Base-by-base conservation (phyloP, 345 rosid genomes). In the Citrus inodora region DNA sequence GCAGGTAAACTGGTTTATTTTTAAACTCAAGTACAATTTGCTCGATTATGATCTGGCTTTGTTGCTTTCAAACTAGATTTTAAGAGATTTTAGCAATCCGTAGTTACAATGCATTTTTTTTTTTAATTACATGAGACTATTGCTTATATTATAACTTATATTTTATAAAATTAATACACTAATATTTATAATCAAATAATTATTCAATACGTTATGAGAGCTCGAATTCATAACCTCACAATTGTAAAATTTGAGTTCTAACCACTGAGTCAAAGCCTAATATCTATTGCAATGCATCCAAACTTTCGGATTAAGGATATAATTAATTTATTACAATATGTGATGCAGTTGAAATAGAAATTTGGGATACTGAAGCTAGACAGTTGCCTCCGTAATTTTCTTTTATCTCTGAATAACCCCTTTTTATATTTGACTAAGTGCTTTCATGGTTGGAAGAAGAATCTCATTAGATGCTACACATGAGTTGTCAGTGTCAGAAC, bases 1-100 rank as follows among this genome's bases (percentile, higher is more conserved):
- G 89, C 87, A 86, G 91, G 89, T 88, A 80, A 79, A 69, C 77
- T 71, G 56, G 85, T 70, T 77, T 80, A 53, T 71, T 76, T 76
- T 67, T 63, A 46, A 46, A 11, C 0, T 53, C 19, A 82, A 78
- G 76, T 64, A 74, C 79, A 82, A 65, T n/a, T 70, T 70, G 73
- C 56, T 64, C 62, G 32, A 17, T 70, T 25, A 42, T 38, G 32
- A 35, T 13, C 25, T 38, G 27, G 58, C 77, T 64, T 64, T 28
- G 35, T 68, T 55, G 32, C 53, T 68, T 69, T 59, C 65, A 33
- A 66, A 76, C 25, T 32, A n/a, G 71, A 75, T 48, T 65, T 60
- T 4, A 68, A n/a, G 48, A 51, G 60, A 73, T 27, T 25, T 32
- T 46, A 65, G n/a, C 30, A 46, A 21, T 2, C 27, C 37, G 33